These are phyloP conservation scores for Isochrysis galbana DNA, from an alignment of 78 protist genomes.

Conservation along the genomic window DNA sequence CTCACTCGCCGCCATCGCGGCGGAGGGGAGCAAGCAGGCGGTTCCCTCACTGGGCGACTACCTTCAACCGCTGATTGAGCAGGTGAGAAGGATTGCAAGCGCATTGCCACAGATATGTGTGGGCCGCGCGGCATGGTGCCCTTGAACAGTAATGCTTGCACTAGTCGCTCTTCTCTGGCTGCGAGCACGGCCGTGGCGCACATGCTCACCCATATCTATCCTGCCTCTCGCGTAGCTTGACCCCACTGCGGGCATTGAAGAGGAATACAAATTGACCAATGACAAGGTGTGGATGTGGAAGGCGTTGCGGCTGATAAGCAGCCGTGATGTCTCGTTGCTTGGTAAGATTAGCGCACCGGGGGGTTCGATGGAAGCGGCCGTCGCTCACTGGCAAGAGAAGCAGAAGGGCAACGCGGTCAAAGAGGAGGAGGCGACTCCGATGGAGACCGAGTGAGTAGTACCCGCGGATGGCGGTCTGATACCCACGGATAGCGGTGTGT, in stretches of 20 bases:
- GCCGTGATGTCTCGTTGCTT: background rate
- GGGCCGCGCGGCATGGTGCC: no score
- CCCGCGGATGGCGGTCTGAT: no score
- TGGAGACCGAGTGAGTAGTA: background rate
- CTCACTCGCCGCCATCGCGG: background rate
- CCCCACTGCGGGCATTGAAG: conserved; percentile 20
- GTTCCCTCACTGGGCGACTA: background rate
- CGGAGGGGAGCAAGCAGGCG: background rate
- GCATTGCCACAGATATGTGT: no score
- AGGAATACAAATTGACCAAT: background rate
- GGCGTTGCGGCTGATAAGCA: background rate
- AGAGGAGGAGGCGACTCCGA: background rate
- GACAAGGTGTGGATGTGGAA: background rate
- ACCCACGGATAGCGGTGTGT: no score
- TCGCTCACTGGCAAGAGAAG: background rate
- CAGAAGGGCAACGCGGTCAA: background rate
- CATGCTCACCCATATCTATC: background rate
- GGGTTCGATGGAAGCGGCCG: background rate
- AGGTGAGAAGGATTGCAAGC: no score
- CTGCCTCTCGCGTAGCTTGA: no score
- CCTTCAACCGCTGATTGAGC: background rate
- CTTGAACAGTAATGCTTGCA: no score
- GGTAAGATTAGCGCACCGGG: background rate
- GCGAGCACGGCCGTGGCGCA: background rate
- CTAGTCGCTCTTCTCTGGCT: no score